Conservation (phyloP, 805 yeast genomes). For the Kregervanrija delftensis region DNA sequence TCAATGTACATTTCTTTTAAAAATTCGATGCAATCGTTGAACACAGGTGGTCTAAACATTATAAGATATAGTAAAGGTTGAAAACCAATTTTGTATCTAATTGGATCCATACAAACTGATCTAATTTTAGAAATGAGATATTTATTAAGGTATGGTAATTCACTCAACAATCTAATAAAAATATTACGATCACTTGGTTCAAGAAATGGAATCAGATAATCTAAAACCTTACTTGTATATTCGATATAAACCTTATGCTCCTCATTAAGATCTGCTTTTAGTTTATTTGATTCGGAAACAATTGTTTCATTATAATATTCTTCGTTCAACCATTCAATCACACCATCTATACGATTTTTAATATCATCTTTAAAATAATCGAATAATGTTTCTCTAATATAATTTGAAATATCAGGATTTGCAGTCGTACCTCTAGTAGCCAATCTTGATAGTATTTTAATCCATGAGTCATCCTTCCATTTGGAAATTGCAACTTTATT, state of each 20-base stretch:
- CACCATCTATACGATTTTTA: conserved; percentile 61
- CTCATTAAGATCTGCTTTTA: conserved; percentile 3
- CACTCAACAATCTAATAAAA: conserved; percentile 79
- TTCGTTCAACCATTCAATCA: conserved; percentile 90
- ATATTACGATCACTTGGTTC: conserved; percentile 76
- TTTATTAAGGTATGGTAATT: conserved; percentile 68
- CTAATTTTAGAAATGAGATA: conserved; percentile 58
- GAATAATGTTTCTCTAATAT: conserved; percentile 64
- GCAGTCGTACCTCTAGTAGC: conserved; percentile 71
- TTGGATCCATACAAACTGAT: conserved; percentile 80
- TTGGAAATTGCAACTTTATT: conserved; percentile 45
- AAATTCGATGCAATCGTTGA: conserved; percentile 43
- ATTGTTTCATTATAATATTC: conserved; percentile 72
- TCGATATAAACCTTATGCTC: conserved; percentile 40
- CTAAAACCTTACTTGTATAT: conserved; percentile 70
- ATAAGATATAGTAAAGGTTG: conserved; percentile 75
- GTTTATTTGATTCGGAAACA: conserved; percentile 13
- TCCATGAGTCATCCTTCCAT: conserved; percentile 68
- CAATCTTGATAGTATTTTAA: conserved; percentile 63
- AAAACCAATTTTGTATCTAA: conserved; percentile 71
- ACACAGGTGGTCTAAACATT: conserved; percentile 87
- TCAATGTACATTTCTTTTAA: conserved; percentile 40
- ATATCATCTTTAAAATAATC: conserved; percentile 70
- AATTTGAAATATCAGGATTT: conserved; percentile 39
- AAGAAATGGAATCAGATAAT: conserved; percentile 74